Conservation (phyloP, 768 basidiomycete genomes). For the Suillus variegatus region DNA sequence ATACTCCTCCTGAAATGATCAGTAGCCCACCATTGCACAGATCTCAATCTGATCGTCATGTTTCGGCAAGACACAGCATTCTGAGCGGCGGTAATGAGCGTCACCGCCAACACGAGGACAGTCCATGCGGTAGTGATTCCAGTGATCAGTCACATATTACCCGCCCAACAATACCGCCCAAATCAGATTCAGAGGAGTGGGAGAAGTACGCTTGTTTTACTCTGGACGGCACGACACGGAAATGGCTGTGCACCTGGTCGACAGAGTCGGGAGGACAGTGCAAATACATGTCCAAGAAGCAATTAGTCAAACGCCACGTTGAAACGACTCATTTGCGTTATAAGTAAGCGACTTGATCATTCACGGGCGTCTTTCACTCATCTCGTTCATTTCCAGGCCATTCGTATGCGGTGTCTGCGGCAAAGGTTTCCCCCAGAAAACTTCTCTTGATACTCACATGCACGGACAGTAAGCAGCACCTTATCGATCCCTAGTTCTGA, state of each 20-base stretch:
- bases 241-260: constrained; percentile 45
- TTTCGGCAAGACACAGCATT: not conserved
- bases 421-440: constrained; percentile 60
- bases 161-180: constrained; percentile 25
- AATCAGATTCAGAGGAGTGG: constrained; percentile 31
- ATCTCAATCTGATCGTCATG: constrained; percentile 13
- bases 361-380: not conserved
- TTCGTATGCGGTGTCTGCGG: constrained; percentile 53
- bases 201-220: constrained; percentile 37
- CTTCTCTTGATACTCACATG: constrained; percentile 57
- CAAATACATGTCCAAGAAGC: constrained; percentile 53
- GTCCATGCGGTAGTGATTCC: constrained; percentile 32
- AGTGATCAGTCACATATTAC: constrained; percentile 25
- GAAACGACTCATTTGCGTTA: constrained; percentile 61
- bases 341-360: constrained; percentile 43
- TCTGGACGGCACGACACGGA: constrained; percentile 35
- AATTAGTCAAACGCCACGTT: constrained; percentile 69
- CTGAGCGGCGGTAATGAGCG: not conserved
- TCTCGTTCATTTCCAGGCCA: constrained; percentile 39
- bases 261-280: constrained; percentile 38
- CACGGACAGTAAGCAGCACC: constrained; percentile 47
- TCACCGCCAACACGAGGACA: constrained; percentile 23
- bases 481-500: constrained; percentile 4
- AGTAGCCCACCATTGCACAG: constrained; percentile 7
- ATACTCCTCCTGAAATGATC: constrained; percentile 9